phyloP scores from a whole-genome alignment of 176 grass and related monocot genomes.

The Otatea glauca region DNA sequence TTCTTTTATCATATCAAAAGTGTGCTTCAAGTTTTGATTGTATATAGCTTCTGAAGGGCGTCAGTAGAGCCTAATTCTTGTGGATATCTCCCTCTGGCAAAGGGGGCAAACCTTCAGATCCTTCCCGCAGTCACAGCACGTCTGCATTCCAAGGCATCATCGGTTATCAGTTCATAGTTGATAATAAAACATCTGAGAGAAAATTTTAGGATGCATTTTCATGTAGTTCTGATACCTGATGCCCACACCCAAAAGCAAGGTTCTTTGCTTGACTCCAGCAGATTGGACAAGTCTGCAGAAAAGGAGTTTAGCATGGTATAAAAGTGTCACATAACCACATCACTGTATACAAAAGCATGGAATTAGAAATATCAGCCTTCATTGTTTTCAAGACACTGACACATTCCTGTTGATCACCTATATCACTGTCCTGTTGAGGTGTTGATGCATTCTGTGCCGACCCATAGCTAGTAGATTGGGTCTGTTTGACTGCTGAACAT shows the following conservation, averaged over 20 bases:
- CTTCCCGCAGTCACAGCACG: constrained; percentile 66
- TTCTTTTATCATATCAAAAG: neutral
- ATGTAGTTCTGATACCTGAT: constrained; percentile 61
- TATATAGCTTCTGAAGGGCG: constrained; percentile 12
- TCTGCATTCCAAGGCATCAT: constrained; percentile 43
- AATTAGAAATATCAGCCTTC: neutral
- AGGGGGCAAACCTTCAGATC: constrained; percentile 68
- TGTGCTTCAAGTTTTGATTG: neutral
- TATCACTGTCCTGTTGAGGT: constrained; percentile 44
- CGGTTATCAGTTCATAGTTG: neutral
- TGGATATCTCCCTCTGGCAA: constrained; percentile 67
- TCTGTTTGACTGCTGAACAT: constrained; percentile 44
- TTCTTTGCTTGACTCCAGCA: constrained; percentile 72
- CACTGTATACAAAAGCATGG: neutral
- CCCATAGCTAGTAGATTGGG: constrained; percentile 36
- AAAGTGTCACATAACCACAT: neutral
- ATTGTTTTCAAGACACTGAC: neutral
- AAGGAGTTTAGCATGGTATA: constrained; percentile 4
- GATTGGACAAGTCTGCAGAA: constrained; percentile 67
- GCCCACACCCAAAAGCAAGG: constrained; percentile 83
- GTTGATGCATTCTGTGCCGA: constrained; percentile 29
- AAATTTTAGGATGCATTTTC: neutral
- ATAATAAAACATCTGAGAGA: neutral
- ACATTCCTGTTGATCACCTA: constrained; percentile 75
- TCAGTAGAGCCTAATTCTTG: constrained; percentile 79